phyloP scores from a whole-genome alignment of 2,329 filamentous ascomycete genomes.

The Diaporthe capsici region DNA sequence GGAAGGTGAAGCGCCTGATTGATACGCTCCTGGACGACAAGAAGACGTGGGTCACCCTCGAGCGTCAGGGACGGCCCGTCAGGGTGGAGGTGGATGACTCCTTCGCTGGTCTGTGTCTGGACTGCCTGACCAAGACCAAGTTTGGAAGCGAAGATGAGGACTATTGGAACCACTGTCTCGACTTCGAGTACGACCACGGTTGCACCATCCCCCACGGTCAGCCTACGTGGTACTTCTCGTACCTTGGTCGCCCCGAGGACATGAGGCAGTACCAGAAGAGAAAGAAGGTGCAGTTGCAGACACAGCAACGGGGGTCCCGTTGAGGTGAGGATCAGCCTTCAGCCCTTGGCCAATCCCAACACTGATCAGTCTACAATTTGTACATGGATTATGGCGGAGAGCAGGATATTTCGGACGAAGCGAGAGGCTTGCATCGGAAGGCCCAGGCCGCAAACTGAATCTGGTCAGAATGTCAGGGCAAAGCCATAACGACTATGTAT shows the following conservation, averaged over 20 bases:
- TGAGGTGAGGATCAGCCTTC: background rate
- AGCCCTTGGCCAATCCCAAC: fast-evolving
- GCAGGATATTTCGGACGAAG: background rate
- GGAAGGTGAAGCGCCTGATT: slow-evolving; percentile 12
- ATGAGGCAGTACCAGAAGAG: background rate
- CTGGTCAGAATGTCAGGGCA: background rate
- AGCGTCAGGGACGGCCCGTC: background rate
- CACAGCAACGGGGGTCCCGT: no score
- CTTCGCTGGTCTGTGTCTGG: slow-evolving; percentile 13
- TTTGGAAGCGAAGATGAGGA: background rate
- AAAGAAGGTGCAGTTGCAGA: background rate
- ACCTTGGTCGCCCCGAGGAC: background rate
- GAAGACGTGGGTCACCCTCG: background rate
- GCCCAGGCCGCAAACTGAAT: background rate
- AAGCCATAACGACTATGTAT: background rate
- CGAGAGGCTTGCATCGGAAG: background rate
- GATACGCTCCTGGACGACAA: slow-evolving; percentile 7
- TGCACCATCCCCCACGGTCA: background rate
- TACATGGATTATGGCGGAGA: background rate
- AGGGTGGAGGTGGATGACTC: background rate
- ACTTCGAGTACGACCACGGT: background rate
- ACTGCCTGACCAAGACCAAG: background rate
- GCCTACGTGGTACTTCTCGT: slow-evolving; percentile 5
- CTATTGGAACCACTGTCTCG: background rate
- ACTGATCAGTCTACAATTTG: background rate